Base-by-base conservation (phyloP, 129 eudicot species). In the Deinandra increscens region DNA sequence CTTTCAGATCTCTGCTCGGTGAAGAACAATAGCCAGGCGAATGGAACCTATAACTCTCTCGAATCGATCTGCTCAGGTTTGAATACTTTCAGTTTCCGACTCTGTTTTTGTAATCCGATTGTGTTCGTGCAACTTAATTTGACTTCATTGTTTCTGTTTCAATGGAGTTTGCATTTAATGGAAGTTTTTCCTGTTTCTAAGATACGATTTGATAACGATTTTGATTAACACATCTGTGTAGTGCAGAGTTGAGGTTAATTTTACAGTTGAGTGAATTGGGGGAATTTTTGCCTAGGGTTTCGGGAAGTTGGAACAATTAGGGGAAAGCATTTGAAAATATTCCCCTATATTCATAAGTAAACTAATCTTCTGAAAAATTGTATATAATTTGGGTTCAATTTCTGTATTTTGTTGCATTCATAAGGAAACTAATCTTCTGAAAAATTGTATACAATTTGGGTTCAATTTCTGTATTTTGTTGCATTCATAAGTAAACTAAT, bases 11-110 rank as follows among this genome's bases (percentile, higher is more conserved):
- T 74, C 14, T 87, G 95, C 36, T 56, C 70, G 2, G 3, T 17
- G 2, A 53, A 34, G 34, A 61, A 34, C 20, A 20, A 34, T 41
- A 59, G 8, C 23, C 20, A 55, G 17, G 3, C 72, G 14, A 45
- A 22, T 64, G 31, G 9, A 18, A 44, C 72, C 15, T 60, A 43
- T 12, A 6, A 31, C 46, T 79, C 91, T 22, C 79, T 82, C 36
- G n/a, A 55, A 12, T 76, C 75, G 18, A 75, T 85, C 69, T 82
- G 91, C 71, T 68, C 80, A 71, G 87, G 91, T 82, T 45, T 7
- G 65, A 2, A 12, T 33, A 14, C 10, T 7, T n/a, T 49, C 5
- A 54, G 26, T 7, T n/a, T 49, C 5, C 66, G 26, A 0, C 9
- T 60, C 48, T 60, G 5, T 58, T 26, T 20, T 17, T 14, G 73